Conservation (phyloP, 2,329 filamentous ascomycete species). For the Kalaharituber pfeilii region DNA sequence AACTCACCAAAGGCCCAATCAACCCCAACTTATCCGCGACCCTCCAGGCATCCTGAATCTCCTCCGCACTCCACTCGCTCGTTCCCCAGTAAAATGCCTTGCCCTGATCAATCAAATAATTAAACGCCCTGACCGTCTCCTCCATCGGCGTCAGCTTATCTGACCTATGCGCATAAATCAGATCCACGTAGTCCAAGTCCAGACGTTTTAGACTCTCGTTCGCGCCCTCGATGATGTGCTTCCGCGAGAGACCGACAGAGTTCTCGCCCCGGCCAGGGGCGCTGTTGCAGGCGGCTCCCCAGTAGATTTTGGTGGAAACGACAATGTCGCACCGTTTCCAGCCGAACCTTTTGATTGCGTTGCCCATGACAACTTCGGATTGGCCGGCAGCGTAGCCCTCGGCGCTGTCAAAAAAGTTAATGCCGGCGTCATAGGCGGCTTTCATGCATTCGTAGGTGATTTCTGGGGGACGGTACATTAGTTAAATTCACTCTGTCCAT, state of each 20-base stretch:
- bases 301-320: conserved; percentile 47
- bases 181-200: conserved; percentile 44
- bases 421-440: conserved; percentile 39
- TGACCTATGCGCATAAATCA: conserved; percentile 51
- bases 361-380: conserved; percentile 38
- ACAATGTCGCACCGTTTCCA: conserved; percentile 42
- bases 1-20: conserved; percentile 37
- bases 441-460: conserved; percentile 45
- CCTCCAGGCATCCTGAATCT: conserved; percentile 46
- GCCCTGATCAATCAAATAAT: conserved; percentile 49
- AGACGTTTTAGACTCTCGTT: conserved; percentile 41
- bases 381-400: conserved; percentile 38
- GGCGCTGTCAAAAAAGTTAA: conserved; percentile 43
- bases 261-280: conserved; percentile 33
- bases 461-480: conserved; percentile 32
- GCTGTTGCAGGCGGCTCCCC: conserved; percentile 41
- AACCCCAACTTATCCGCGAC: conserved; percentile 43
- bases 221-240: conserved; percentile 52
- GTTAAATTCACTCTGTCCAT: not conserved
- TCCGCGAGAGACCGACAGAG: conserved; percentile 49
- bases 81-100: conserved; percentile 57
- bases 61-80: conserved; percentile 48
- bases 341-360: conserved; percentile 39
- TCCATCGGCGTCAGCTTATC: conserved; percentile 53
- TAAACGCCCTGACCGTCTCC: conserved; percentile 53